phyloP scores from a whole-genome alignment of 2,329 filamentous ascomycete genomes.

The Byssochlamys sp. region DNA sequence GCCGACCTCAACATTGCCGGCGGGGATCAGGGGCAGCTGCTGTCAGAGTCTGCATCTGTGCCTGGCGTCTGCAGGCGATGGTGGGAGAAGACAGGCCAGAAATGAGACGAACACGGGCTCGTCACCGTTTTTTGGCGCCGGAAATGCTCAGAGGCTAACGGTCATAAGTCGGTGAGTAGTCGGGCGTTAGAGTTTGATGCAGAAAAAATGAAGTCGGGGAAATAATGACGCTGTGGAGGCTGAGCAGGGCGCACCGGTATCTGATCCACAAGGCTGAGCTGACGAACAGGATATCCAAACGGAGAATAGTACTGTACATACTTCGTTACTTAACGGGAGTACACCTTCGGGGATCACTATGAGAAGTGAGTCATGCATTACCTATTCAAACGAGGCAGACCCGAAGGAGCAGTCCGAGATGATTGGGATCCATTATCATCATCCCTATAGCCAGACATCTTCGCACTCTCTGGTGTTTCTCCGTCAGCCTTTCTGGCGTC shows the following conservation, averaged over 20 bases:
- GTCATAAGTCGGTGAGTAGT: background rate
- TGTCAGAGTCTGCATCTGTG: background rate
- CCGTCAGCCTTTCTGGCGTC: background rate
- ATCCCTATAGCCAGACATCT: background rate
- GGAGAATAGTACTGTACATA: too few relatives aligned
- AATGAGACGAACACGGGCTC: background rate
- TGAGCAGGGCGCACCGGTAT: background rate
- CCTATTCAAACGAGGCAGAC: background rate
- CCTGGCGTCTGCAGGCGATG: background rate
- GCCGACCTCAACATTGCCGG: background rate
- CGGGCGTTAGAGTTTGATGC: background rate
- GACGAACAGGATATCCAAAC: background rate
- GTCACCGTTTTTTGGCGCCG: background rate
- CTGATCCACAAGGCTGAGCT: background rate
- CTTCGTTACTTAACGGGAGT: background rate
- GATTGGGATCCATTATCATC: too few relatives aligned
- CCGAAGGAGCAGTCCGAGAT: background rate
- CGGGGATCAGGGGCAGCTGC: background rate
- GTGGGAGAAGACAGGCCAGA: background rate
- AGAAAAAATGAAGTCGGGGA: background rate
- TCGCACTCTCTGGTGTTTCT: background rate
- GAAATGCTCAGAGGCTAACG: background rate
- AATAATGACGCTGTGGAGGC: background rate
- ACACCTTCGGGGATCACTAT: background rate
- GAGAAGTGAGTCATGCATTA: background rate